Evolutionary conservation across 1,139 yeast genomes (phyloP).

Genomic region (Candida pseudoviswanathii): DNA sequence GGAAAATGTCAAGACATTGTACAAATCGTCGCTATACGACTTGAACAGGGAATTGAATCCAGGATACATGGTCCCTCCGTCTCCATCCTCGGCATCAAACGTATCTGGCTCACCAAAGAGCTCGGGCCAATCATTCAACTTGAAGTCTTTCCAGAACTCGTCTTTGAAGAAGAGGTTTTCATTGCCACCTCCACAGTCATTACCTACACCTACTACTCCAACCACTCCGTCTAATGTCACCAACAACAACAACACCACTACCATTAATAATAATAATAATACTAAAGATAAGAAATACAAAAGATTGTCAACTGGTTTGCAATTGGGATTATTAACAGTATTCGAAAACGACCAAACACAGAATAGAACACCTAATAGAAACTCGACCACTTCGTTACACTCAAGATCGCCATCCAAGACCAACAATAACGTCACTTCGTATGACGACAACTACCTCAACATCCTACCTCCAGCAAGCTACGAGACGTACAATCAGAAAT

Average conservation of each 20-base stretch:
- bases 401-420: background rate
- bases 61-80: constrained; percentile 12
- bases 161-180: constrained; percentile 33
- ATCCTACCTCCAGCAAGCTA: constrained; percentile 24
- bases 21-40: constrained; percentile 32
- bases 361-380: constrained; percentile 3
- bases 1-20: constrained; percentile 30
- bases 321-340: constrained; percentile 44
- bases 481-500: constrained; percentile 38
- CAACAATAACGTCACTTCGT: constrained; percentile 15
- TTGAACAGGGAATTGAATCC: constrained; percentile 26
- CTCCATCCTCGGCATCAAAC: constrained; percentile 13
- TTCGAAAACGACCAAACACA: constrained; percentile 31
- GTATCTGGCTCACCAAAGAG: constrained; percentile 19
- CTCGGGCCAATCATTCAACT: constrained; percentile 22
- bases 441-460: constrained; percentile 33
- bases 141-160: constrained; percentile 41
- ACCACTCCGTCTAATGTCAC: constrained; percentile 1
- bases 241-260: constrained; percentile 3
- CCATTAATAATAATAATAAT: background rate
- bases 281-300: constrained; percentile 26
- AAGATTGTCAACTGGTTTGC: constrained; percentile 42
- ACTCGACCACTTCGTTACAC: background rate
- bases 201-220: constrained; percentile 1
- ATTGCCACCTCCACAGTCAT: constrained; percentile 19